Base-by-base conservation (phyloP, 1,284 basidiomycete species). In the Heterobasidion irregulare region DNA sequence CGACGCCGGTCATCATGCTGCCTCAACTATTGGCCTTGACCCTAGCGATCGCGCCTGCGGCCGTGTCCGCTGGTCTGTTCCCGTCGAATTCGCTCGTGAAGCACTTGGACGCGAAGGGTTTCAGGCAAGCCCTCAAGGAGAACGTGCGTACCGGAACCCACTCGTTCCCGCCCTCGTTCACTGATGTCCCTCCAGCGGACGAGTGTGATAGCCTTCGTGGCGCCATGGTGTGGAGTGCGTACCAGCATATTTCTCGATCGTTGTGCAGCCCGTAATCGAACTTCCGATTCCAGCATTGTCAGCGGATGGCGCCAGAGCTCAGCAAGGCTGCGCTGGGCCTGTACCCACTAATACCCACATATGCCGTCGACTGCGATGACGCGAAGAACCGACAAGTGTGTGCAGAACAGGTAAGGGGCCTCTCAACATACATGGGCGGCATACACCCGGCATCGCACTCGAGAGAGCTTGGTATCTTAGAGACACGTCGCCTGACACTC, bases 361-460 rank as follows among this genome's bases (percentile, higher is more conserved):
- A 94, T 68, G 89, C 92, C 10, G 81, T 98, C 47, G 92, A 98
- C 68, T 98, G 94, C 62, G 94, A 98, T 64, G 85, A 79, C n/a
- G 79, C 84, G 26, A 73, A 75, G 64, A 96, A 97, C 72, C 92
- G 89, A 68, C 76, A 74, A 7, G 70, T 95, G 8, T 98, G 94
- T 66, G 82, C 82, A 0, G 83, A 92, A 59, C 89, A 92, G 74
- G 85, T 80, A 58, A 49, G 68, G 62, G n/a, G 43, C 47, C 52
- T 45, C 35, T 7, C 18, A 5, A 26, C 26, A 26, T 26, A 6
- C 26, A 5, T 26, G 26, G 26, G 26, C 4, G 26, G 26, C 26
- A 26, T 26, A 26, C 26, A 26, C 26, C 26, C 26, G 26, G 26
- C 26, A 26, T 26, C 26, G 26, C 26, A 26, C 3, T 26, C 26